Conservation (phyloP, 345 rosid species). For the Syzygium aqueum region DNA sequence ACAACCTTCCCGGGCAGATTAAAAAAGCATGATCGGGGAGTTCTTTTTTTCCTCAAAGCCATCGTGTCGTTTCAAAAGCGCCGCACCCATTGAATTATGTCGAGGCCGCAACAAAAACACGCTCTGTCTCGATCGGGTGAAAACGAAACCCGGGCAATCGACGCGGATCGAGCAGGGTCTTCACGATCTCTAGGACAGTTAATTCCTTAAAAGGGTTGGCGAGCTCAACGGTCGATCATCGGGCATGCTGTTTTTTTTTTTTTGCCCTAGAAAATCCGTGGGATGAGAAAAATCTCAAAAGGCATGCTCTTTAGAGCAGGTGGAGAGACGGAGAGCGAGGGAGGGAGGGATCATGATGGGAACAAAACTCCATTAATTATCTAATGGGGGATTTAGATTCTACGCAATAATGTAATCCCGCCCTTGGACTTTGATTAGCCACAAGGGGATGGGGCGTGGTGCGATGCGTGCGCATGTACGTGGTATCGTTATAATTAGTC, state of each 20-base stretch:
- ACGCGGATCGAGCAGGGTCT: not conserved
- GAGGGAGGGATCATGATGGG: not conserved
- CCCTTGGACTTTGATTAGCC: not conserved
- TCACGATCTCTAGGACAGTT: not conserved
- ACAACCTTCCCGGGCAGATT: rapidly evolving
- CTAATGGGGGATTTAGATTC: not conserved
- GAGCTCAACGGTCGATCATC: not conserved
- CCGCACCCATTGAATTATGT: rapidly evolving
- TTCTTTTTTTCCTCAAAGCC: not conserved
- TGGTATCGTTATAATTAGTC: not conserved
- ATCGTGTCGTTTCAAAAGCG: not conserved
- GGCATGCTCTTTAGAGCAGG: not conserved
- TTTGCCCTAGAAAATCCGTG: not conserved
- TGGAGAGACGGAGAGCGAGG: not conserved
- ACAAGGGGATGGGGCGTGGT: not conserved
- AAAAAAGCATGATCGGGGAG: not conserved
- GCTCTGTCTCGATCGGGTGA: too few species aligned
- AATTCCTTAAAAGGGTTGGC: not conserved
- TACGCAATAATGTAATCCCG: not conserved
- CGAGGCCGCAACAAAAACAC: too few species aligned
- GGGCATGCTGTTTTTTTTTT: too few species aligned
- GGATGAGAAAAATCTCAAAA: not conserved
- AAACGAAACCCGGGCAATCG: not conserved
- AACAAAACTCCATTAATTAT: not conserved
- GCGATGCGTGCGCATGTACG: not conserved